Percentiles rank a stretch among this genome's conserved stretches.
Conservation (phyloP, 2,329 filamentous ascomycete species). For the Ophiobolus disseminans region DNA sequence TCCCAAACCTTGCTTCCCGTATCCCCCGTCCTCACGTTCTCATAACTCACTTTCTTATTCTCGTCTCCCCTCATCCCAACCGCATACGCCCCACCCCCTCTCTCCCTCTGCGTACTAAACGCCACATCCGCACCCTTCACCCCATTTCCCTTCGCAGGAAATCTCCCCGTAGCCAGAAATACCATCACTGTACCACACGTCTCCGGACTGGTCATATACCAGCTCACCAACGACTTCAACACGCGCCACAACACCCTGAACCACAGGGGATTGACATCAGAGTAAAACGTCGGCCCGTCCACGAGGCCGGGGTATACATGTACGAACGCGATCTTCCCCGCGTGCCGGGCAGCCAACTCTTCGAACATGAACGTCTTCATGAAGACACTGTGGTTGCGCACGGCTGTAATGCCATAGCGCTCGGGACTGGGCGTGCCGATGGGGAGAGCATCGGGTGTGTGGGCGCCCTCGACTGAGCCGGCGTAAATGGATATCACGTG, state of each 20-base stretch:
- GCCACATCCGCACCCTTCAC: constrained; percentile 13
- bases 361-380: constrained; percentile 44
- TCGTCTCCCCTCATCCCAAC: constrained; percentile 32
- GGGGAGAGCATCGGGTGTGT: constrained; percentile 33
- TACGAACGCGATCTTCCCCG: constrained; percentile 36
- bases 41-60: constrained; percentile 23
- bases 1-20: constrained; percentile 40
- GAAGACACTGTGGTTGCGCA: constrained; percentile 38
- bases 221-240: constrained; percentile 29
- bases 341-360: constrained; percentile 28
- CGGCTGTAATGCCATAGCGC: constrained; percentile 35
- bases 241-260: constrained; percentile 36
- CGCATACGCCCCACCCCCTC: constrained; percentile 38
- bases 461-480: constrained; percentile 34
- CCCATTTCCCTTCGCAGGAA: constrained; percentile 31
- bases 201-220: constrained; percentile 28
- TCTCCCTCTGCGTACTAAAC: constrained; percentile 25
- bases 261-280: constrained; percentile 35
- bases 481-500: constrained; percentile 47
- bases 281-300: constrained; percentile 35
- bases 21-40: constrained; percentile 29
- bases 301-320: constrained; percentile 47
- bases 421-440: constrained; percentile 30
- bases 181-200: constrained; percentile 44
- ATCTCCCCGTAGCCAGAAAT: constrained; percentile 33